Base-by-base conservation (phyloP, 1,284 basidiomycete genomes). In the Trichosporon coremiiforme region DNA sequence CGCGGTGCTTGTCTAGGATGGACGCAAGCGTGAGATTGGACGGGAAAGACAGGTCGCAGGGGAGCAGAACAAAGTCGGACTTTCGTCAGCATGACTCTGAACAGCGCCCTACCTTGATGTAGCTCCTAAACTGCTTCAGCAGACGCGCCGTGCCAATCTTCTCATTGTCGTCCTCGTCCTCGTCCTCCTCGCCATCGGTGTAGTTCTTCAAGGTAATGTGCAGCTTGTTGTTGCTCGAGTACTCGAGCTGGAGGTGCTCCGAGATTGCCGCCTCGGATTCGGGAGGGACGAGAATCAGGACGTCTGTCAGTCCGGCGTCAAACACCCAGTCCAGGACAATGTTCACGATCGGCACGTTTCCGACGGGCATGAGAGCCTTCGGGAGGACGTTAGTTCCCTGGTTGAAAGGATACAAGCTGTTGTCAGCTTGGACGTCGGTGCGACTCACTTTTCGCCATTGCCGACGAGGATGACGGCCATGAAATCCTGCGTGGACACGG, bases 11-110 rank as follows among this genome's bases (percentile, higher is more conserved):
- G 83, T 97, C 90, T 38, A 97, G 85, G 0, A 97, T 83, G 0
- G 84, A 85, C 33, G 87, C 87, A 20, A 98, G 87, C 6, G 91
- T 86, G 31, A 96, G 86, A 0, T 87, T 84, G 0, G 89, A 85
- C 0, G 93, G 90, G 10, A 94, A 90, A 20, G 94, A 87, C 68
- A 97, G 90, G 82, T 98, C 95, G 81, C 94, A 96, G 1, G 95
- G 91, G 0, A 96, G 86, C n/a, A 98, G 82, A 53, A 97, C 87
- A 81, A 97, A 94, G 82, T 97, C 95, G 76, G 89, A 80, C 85
- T 86, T 29, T 10, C 0, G 31, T 66, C 1, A 64, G 67, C n/a
- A 3, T 2, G 7, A 1, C 0, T 10, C 9, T 0, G 7, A 20
- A 3, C 1, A n/a, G 8, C 5, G 1, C 0, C 77, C 53, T 15